Evolutionary conservation across 148 eudicot species (phyloP), one percentile per base, ranked within the genome.

Genomic region (Polygonum aviculare): DNA sequence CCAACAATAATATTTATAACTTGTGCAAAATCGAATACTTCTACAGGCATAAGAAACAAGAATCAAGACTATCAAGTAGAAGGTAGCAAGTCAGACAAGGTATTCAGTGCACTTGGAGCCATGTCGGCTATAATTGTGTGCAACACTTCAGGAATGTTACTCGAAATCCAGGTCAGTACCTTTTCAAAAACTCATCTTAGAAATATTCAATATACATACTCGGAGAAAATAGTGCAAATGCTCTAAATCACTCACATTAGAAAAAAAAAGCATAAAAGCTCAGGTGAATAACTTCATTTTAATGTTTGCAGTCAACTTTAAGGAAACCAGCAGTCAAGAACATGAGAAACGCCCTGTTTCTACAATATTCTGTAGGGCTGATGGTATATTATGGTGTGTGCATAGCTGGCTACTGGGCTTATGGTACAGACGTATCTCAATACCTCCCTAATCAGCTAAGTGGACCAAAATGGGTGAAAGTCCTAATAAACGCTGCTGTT

Each of bases 331-430:
- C 84, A 22, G 79, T 85, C 18, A 77, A 41, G 75, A 89, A 89
- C 84, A 85, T 87, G 90, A 85, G 89, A 70, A 89, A 75, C 55
- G 89, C 89, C 40, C 81, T 89, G 72, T 78, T 36, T 72, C 40
- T 83, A 47, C 93, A 89, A 69, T 87, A 74, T 79, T 79, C 87
- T 1, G 78, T 77, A 59, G 93, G 93, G 16, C 78, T 89, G 5
- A 36, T 57, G 16, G 55, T 84, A 35, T 89, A 87, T 74, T 87
- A 87, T 76, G 86, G 93, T 49, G 90, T 89, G 73, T 84, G 81
- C 79, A 75, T 89, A 65, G 73, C 71, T 22, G 93, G 90, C 40
- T 89, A 89, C 67, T 89, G 93, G 93, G 83, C 88, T 72, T 89
- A 85, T 78, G 90, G 93, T 54, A 82, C 93, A 26, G 62, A 52